Percentiles rank a stretch among this genome's conserved stretches.
phyloP scores from a whole-genome alignment of 2,329 filamentous ascomycete genomes.

The Aspergillus novofumigatus region DNA sequence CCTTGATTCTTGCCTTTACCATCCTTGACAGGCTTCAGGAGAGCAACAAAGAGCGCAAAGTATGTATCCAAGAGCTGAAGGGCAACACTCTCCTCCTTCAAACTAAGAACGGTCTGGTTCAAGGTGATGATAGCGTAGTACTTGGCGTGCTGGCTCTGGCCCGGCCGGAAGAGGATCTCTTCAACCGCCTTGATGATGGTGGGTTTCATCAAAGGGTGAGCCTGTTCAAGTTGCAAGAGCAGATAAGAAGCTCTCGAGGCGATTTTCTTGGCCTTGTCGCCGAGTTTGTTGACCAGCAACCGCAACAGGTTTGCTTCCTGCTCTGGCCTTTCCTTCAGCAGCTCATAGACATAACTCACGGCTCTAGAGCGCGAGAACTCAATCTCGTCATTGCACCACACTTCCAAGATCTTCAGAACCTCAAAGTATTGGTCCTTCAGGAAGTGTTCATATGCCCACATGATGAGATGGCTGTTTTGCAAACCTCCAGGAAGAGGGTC shows the following conservation, averaged over 20 bases:
- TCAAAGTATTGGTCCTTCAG: constrained; percentile 92
- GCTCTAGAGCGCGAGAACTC: constrained; percentile 86
- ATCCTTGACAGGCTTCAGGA: constrained; percentile 63
- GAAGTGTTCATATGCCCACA: constrained; percentile 94
- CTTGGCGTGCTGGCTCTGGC: constrained; percentile 81
- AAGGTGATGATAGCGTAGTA: constrained; percentile 96
- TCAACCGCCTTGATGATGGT: constrained; percentile 83
- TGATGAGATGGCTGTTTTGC: constrained; percentile 71
- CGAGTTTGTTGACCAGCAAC: constrained; percentile 91
- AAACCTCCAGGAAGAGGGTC: constrained; percentile 70
- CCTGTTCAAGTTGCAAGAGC: constrained; percentile 81
- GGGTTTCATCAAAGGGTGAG: constrained; percentile 89
- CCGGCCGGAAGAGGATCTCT: constrained; percentile 80
- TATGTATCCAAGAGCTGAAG: constrained; percentile 83
- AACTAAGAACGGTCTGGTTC: constrained; percentile 91
- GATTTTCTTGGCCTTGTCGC: constrained; percentile 93
- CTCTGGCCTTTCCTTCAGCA: constrained; percentile 93
- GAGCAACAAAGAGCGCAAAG: constrained; percentile 78
- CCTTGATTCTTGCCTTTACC: constrained; percentile 36
- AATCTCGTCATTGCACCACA: constrained; percentile 92
- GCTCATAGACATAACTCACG: constrained; percentile 84
- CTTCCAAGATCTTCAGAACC: constrained; percentile 83
- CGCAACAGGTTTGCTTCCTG: constrained; percentile 92
- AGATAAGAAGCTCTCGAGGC: constrained; percentile 90
- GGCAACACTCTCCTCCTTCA: constrained; percentile 75